These are phyloP conservation scores for Fragaria nilgerrensis DNA, from an alignment of 306 rosid species.

Conservation along the genomic window DNA sequence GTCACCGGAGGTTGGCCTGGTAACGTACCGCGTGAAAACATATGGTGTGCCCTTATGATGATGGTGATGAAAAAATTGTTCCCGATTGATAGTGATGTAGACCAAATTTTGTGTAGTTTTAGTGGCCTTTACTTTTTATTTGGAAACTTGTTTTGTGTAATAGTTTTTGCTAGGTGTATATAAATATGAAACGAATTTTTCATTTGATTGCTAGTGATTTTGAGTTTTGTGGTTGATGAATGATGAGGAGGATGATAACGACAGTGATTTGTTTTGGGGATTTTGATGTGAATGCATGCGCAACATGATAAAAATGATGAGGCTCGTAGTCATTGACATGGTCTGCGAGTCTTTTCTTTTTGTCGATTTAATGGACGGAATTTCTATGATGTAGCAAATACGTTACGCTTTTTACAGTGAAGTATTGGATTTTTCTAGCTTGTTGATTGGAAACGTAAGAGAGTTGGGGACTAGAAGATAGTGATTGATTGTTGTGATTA, in stretches of 20 bases:
- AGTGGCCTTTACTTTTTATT: neutral
- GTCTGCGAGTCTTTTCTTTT: neutral
- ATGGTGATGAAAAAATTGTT: conserved; percentile 29
- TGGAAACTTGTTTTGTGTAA: neutral
- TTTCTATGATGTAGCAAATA: neutral
- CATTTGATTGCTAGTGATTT: neutral
- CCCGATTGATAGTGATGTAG: conserved; percentile 14
- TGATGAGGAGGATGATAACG: neutral
- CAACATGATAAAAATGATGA: neutral
- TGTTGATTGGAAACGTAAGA: neutral
- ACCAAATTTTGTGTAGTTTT: conserved; percentile 8
- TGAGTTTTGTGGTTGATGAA: neutral
- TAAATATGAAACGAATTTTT: conserved; percentile 6
- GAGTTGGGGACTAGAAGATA: neutral
- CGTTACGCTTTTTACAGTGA: neutral
- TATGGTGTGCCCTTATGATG: neutral
- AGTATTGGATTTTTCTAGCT: neutral
- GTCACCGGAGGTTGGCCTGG: conserved; percentile 37
- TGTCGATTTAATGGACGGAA: neutral
- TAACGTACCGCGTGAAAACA: conserved; percentile 26
- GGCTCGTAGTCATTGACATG: neutral
- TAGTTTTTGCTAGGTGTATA: conserved; percentile 18
- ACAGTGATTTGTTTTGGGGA: neutral
- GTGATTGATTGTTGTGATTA: neutral
- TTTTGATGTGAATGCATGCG: neutral